These are phyloP conservation scores for Starmerella scarabaei DNA, from an alignment of 805 yeast species.

Conservation along the genomic window DNA sequence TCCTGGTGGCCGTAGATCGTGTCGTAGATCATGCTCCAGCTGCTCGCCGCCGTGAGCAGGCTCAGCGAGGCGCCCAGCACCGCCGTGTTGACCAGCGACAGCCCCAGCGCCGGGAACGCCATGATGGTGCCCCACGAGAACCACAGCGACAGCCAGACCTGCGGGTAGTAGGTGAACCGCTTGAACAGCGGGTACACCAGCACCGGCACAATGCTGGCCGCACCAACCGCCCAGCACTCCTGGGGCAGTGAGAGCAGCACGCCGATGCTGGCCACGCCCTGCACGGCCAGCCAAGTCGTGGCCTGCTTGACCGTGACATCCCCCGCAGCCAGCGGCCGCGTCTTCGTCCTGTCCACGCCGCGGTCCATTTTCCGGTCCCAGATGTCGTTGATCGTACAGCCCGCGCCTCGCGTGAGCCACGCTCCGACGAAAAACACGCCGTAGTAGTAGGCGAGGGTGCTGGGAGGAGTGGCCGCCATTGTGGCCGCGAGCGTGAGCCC, in stretches of 20 bases:
- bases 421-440: constrained; percentile 74
- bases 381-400: constrained; percentile 89
- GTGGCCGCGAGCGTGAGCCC: constrained; percentile 82
- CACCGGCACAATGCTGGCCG: constrained; percentile 65
- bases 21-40: constrained; percentile 94
- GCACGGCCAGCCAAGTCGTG: constrained; percentile 52
- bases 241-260: constrained; percentile 59
- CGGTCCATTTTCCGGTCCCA: constrained; percentile 71
- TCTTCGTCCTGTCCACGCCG: constrained; percentile 76
- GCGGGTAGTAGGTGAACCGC: constrained; percentile 93
- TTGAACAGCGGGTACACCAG: constrained; percentile 86
- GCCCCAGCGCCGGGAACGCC: constrained; percentile 94
- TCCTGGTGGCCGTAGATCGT: constrained; percentile 98
- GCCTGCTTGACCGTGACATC: constrained; percentile 65
- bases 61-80: constrained; percentile 32
- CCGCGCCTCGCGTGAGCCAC: constrained; percentile 90
- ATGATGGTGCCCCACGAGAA: constrained; percentile 90
- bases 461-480: constrained; percentile 48
- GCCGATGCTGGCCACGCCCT: constrained; percentile 58
- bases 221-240: constrained; percentile 72
- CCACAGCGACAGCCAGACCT: constrained; percentile 62
- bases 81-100: constrained; percentile 65
- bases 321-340: constrained; percentile 88
- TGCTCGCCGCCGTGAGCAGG: constrained; percentile 57
- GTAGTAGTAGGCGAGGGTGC: constrained; percentile 47